Conservation (phyloP, 2,329 filamentous ascomycete species). For the Moelleriella libera region DNA sequence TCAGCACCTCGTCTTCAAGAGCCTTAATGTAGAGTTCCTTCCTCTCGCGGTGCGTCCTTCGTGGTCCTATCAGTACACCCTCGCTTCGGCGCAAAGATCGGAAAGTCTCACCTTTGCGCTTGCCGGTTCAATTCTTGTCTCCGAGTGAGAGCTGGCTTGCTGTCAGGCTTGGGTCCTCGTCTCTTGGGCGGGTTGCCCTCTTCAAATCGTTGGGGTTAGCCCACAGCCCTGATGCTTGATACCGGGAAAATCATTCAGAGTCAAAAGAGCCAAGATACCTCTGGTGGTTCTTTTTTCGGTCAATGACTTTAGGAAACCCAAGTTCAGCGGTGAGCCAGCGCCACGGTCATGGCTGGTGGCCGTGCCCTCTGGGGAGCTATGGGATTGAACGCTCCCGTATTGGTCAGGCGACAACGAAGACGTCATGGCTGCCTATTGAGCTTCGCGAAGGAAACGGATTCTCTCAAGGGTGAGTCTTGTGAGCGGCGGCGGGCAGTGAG, state of each 20-base stretch:
- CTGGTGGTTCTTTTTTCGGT: conserved; percentile 65
- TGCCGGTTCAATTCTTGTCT: conserved; percentile 91
- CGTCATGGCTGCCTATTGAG: conserved; percentile 5
- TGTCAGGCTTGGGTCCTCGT: conserved; percentile 89
- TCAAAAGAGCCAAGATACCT: conserved; percentile 30
- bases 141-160: conserved; percentile 82
- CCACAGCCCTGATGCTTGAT: no score
- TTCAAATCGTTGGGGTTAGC: conserved; percentile 12
- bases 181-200: conserved; percentile 81
- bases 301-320: conserved; percentile 52
- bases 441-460: not conserved
- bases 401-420: conserved; percentile 31
- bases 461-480: no score
- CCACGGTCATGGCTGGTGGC: conserved; percentile 20
- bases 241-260: no score
- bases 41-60: conserved; percentile 85
- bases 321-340: conserved; percentile 31
- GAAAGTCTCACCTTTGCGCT: conserved; percentile 62
- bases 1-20: conserved; percentile 79
- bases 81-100: not conserved
- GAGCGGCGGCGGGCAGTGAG: no score
- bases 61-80: not conserved
- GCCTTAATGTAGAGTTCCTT: conserved; percentile 95
- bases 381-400: conserved; percentile 12
- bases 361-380: conserved; percentile 11